Evolutionary conservation across 202 grass and related monocot genomes (phyloP).

Genomic region (Saccharum hybrid): DNA sequence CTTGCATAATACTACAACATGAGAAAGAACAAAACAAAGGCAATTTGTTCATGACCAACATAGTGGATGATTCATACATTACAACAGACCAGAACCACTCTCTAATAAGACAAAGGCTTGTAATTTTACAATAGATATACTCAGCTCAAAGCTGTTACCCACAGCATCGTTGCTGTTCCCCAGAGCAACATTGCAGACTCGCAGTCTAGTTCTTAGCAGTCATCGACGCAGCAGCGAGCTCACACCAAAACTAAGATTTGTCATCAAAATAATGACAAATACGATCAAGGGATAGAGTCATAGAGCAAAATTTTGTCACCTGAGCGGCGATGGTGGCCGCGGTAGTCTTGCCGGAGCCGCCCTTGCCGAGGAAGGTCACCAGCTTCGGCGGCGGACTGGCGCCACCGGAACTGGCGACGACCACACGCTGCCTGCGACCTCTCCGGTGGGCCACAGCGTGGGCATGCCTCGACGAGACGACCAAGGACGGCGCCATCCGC

Average conservation of each 20-base stretch:
- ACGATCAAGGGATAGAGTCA: neutral
- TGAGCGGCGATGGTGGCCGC: slow-evolving; percentile 71
- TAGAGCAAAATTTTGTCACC: slow-evolving; percentile 34
- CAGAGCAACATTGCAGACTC: neutral
- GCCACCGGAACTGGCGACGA: slow-evolving; percentile 51
- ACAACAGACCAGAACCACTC: neutral
- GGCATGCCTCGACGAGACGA: slow-evolving; percentile 40
- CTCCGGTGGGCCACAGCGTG: slow-evolving; percentile 21
- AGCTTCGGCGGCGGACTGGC: slow-evolving; percentile 58
- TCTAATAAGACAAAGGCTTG: neutral
- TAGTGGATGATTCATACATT: neutral
- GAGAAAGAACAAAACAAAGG: slow-evolving; percentile 5
- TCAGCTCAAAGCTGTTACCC: neutral
- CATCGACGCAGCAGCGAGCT: neutral
- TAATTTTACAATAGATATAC: neutral
- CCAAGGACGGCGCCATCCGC: slow-evolving; percentile 42
- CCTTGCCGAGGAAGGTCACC: slow-evolving; percentile 94
- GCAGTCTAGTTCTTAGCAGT: neutral
- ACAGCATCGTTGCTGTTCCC: neutral
- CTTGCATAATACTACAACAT: slow-evolving; percentile 74
- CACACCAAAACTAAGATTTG: neutral
- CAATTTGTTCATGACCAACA: neutral
- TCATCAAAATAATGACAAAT: slow-evolving; percentile 1
- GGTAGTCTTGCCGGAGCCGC: slow-evolving; percentile 87
- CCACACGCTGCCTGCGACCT: slow-evolving; percentile 35